Base-by-base conservation (phyloP, 2,329 filamentous ascomycete genomes). In the Sporothrix luriei region DNA sequence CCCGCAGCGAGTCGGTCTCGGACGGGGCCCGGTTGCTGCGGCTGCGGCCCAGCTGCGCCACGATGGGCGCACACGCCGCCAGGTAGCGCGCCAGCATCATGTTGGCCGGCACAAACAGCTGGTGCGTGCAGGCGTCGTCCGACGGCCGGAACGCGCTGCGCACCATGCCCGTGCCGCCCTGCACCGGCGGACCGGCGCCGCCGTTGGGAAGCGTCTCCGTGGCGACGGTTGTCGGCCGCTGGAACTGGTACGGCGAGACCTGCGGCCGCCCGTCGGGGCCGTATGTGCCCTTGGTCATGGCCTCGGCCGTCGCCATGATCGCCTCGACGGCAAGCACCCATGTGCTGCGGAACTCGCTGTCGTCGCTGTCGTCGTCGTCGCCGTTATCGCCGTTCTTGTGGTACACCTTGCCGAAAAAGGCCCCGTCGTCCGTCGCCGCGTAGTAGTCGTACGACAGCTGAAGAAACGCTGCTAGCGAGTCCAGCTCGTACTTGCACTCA, bases 401-500 rank as follows among this genome's bases (percentile, higher is more conserved):
- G 16, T 29, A 24, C 38, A 19, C 49, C 26, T 43, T 90, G 43
- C 91, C 78, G 75, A 92, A 93, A 59, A 89, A 90, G 68, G 84
- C 84, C 2, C 83, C 85, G 21, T 91, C 91, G 1, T 83, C 82
- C 0, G 91, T 93, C 71, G 86, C 84, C 29, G 85, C 82, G 78
- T 91, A 85, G 79, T 93, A 94, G 74, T 93, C 87, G 71, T 90
- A 90, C 1, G 86, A 86, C 3, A 94, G 82, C 21, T 89, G 86
- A 24, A 94, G 83, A 77, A 94, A 94, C 68, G 91, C 87, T 0
- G 91, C 91, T 2, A 94, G 84, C 6, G 90, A 92, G 79, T 94
- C 91, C 48, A 94, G 85, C 79, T 94, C 91, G 77, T 93, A 94
- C 78, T 94, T 94, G 83, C 91, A 94, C 78, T 94, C 91, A 75